Evolutionary conservation across 108 stramenopile species (phyloP), one percentile per base, ranked within the genome.

Genomic region (Nitzschia putrida): DNA sequence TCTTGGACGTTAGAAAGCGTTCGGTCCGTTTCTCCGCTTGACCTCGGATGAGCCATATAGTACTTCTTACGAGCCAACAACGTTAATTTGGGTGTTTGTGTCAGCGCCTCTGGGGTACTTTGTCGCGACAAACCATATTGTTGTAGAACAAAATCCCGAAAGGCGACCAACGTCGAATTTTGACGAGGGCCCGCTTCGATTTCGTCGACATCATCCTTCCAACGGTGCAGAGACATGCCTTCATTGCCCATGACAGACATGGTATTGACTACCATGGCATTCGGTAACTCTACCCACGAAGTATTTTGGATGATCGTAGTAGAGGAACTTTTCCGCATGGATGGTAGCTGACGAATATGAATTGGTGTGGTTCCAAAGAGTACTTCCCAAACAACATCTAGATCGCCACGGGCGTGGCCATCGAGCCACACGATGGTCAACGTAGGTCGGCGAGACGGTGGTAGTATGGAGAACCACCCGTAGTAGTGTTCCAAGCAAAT

Each of bases 101-200:
- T 1, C 41, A 34, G 6, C 2, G 9, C 0, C 2, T 50, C 26
- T 1, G 12, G 42, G 3, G 22, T 7, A 24, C 40, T 41, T 40
- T 23, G 23, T 4, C 44, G 50, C 2, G 7, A 53, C 26, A 68
- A 53, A 7, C 39, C 54, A 40, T 71, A 61, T 8, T 45, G 42
- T 18, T 71, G 34, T 23, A 71, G 53, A 7, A 71, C 69, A 40
- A 71, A 71, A 52, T 71, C 24, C 18, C 69, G 69, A 53, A 71
- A 71, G 14, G 20, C 13, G 14, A 49, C 34, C 59, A 71, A 61
- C 6, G 69, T 71, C 0, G 69, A 71, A 42, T 71, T 61, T 8
- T 26, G 21, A 47, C 68, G 57, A 22, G 5, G 3, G 2, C 14
- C 7, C 45, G n/a, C 22, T 49, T 13, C 24, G 22, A 1, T 29